Conservation (phyloP, 768 basidiomycete species). For the Phanerochaete carnosa region DNA sequence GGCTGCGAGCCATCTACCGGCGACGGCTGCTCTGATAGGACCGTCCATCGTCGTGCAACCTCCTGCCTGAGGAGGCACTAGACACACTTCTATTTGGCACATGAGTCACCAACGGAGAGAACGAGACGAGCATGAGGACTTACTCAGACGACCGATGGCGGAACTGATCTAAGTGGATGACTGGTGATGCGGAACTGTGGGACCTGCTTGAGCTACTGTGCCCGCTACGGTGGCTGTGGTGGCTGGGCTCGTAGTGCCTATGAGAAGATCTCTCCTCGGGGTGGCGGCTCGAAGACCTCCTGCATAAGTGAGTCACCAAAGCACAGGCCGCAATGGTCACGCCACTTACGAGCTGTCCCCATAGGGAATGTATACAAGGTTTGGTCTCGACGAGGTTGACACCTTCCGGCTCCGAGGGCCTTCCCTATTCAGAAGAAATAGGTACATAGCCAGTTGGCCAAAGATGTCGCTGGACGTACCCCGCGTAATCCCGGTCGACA, state of each 20-base stretch:
- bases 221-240: neutral
- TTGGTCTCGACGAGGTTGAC: neutral
- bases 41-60: slow-evolving; percentile 16
- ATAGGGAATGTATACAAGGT: slow-evolving; percentile 11
- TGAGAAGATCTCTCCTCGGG: slow-evolving; percentile 3
- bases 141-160: slow-evolving; percentile 1
- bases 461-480: neutral
- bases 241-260: slow-evolving; percentile 5
- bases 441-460: neutral
- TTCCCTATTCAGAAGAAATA: neutral
- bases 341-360: neutral
- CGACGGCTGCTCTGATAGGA: neutral
- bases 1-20: neutral
- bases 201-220: slow-evolving; percentile 4
- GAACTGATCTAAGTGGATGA: slow-evolving; percentile 9
- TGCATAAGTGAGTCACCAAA: neutral
- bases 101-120: neutral
- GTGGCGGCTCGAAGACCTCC: neutral
- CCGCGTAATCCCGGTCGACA: neutral
- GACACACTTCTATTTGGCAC: slow-evolving; percentile 6
- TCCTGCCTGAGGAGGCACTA: slow-evolving; percentile 14
- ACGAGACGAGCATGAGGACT: neutral
- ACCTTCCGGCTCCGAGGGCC: neutral
- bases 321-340: neutral
- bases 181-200: neutral